Percentiles rank a stretch among this genome's conserved stretches.
phyloP scores from a whole-genome alignment of 257 asterid genomes.

The Cordia subcordata region DNA sequence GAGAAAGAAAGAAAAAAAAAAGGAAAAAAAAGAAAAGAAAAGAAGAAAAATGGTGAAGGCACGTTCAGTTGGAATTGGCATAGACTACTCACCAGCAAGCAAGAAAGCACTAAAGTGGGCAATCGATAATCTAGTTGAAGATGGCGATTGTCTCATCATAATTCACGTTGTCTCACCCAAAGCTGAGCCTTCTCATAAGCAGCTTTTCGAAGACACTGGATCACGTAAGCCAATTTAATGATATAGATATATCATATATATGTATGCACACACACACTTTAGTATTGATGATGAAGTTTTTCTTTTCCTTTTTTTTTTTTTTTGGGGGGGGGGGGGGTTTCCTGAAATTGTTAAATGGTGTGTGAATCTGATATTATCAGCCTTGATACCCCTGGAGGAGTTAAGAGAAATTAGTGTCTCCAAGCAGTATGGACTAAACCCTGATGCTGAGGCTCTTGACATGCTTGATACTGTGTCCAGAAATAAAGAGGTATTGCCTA shows the following conservation, averaged over 20 bases:
- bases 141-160: slow-evolving; percentile 50
- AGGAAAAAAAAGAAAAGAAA: neutral
- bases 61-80: slow-evolving; percentile 56
- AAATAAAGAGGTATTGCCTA: slow-evolving; percentile 28
- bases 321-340: no score
- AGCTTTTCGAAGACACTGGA: slow-evolving; percentile 70
- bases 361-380: slow-evolving; percentile 23
- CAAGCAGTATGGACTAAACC: slow-evolving; percentile 58
- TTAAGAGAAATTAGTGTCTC: slow-evolving; percentile 51
- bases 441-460: slow-evolving; percentile 70
- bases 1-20: neutral
- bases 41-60: slow-evolving; percentile 29
- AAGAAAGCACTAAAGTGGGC: slow-evolving; percentile 67
- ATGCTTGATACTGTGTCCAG: slow-evolving; percentile 52
- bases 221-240: slow-evolving; percentile 50
- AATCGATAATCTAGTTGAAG: slow-evolving; percentile 46
- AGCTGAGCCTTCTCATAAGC: slow-evolving; percentile 58
- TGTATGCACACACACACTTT: no score
- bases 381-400: slow-evolving; percentile 71
- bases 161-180: slow-evolving; percentile 73
- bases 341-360: neutral
- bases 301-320: no score
- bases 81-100: slow-evolving; percentile 77
- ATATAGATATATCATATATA: no score
- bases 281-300: no score